Conservation (phyloP, 345 rosid genomes). For the Microthlaspi erraticum region DNA sequence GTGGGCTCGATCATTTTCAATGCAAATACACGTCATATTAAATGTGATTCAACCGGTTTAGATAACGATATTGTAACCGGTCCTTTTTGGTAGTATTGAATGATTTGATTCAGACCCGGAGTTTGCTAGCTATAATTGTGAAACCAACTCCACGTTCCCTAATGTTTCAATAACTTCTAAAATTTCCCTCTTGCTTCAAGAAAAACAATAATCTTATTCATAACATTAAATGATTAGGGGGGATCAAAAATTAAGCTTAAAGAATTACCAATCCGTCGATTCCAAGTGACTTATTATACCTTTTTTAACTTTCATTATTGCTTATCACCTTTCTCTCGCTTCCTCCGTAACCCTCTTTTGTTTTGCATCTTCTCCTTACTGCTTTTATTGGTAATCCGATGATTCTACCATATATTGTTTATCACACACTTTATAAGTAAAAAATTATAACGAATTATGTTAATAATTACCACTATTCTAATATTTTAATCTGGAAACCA, state of each 20-base stretch:
- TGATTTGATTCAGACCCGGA: conserved; percentile 37
- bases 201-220: conserved; percentile 31
- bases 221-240: conserved; percentile 35
- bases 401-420: neutral
- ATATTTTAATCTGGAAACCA: no score
- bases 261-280: conserved; percentile 36
- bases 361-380: conserved; percentile 6
- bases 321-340: conserved; percentile 39
- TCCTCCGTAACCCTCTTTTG: conserved; percentile 33
- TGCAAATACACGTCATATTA: conserved; percentile 32
- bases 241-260: conserved; percentile 38
- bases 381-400: conserved; percentile 8
- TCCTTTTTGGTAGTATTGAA: conserved; percentile 36
- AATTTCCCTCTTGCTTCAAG: conserved; percentile 44
- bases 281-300: conserved; percentile 29
- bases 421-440: neutral
- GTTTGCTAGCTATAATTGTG: conserved; percentile 22
- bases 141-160: conserved; percentile 9
- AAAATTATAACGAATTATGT: neutral
- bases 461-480: neutral
- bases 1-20: conserved; percentile 34
- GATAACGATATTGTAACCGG: conserved; percentile 44
- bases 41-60: conserved; percentile 41
- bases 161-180: neutral
- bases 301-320: conserved; percentile 40